Conservation (phyloP, 441 rosid species). For the Metrosideros polymorpha region DNA sequence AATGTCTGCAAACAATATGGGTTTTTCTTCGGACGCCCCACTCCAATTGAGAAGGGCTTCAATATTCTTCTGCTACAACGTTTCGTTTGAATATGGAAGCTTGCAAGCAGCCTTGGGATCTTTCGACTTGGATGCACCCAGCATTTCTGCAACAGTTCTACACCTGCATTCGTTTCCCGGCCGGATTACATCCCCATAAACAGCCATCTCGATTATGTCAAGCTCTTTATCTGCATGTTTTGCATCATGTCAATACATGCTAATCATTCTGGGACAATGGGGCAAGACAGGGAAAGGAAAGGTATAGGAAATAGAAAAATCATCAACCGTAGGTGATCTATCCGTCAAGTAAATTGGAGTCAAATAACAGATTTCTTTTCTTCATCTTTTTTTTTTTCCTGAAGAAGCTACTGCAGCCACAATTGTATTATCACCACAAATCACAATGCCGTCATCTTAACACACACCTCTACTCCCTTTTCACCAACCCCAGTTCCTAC, state of each 20-base stretch:
- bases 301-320: not conserved
- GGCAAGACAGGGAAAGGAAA: not conserved
- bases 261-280: not conserved
- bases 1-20: not conserved
- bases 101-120: constrained; percentile 50
- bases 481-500: not conserved
- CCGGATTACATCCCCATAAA: constrained; percentile 75
- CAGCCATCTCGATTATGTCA: constrained; percentile 88
- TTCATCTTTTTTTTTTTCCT: not conserved
- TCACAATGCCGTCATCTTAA: not conserved
- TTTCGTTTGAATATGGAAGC: not conserved
- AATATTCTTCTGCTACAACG: not conserved
- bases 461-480: not conserved
- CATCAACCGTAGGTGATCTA: not conserved
- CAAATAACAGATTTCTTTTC: not conserved
- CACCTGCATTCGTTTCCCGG: constrained; percentile 84
- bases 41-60: not conserved
- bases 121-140: constrained; percentile 64
- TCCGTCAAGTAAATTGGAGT: not conserved
- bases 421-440: not conserved
- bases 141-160: constrained; percentile 72
- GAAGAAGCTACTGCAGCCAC: not conserved
- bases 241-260: not conserved
- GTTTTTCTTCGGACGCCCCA: not conserved
- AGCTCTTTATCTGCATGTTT: constrained; percentile 54